These are phyloP conservation scores for Microdochium paspali DNA, from an alignment of 2,329 filamentous ascomycete species.

Conservation along the genomic window DNA sequence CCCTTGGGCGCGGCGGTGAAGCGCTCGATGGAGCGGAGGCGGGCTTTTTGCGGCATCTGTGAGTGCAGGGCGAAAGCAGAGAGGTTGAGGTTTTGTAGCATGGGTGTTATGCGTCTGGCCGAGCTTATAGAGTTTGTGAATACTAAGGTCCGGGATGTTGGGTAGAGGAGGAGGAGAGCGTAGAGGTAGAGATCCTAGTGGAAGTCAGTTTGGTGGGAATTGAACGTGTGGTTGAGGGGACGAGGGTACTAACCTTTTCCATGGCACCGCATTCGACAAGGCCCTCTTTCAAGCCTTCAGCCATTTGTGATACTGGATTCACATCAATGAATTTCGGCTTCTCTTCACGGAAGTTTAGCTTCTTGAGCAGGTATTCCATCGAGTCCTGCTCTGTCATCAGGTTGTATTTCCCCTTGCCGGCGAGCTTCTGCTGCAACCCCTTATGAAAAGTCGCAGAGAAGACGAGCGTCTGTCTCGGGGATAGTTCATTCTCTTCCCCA, in stretches of 20 bases:
- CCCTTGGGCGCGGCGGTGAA: constrained; percentile 59
- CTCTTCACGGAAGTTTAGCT: constrained; percentile 76
- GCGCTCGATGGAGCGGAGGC: constrained; percentile 82
- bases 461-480: constrained; percentile 73
- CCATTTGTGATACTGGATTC: constrained; percentile 85
- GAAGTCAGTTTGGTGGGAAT: constrained; percentile 5
- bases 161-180: constrained; percentile 72
- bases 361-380: constrained; percentile 86
- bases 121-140: constrained; percentile 96
- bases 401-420: constrained; percentile 62
- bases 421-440: constrained; percentile 80
- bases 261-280: constrained; percentile 86
- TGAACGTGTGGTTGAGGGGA: not conserved
- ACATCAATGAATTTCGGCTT: constrained; percentile 87
- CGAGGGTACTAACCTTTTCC: constrained; percentile 60
- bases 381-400: constrained; percentile 67
- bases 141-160: constrained; percentile 71
- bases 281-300: constrained; percentile 74
- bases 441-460: constrained; percentile 97
- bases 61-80: constrained; percentile 76
- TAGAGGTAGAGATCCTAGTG: constrained; percentile 82
- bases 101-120: constrained; percentile 74
- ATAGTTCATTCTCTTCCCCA: constrained; percentile 31
- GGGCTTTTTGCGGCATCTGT: constrained; percentile 92
- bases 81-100: constrained; percentile 74